phyloP scores from a whole-genome alignment of 2,329 filamentous ascomycete species.

The Penicillium sp. region DNA sequence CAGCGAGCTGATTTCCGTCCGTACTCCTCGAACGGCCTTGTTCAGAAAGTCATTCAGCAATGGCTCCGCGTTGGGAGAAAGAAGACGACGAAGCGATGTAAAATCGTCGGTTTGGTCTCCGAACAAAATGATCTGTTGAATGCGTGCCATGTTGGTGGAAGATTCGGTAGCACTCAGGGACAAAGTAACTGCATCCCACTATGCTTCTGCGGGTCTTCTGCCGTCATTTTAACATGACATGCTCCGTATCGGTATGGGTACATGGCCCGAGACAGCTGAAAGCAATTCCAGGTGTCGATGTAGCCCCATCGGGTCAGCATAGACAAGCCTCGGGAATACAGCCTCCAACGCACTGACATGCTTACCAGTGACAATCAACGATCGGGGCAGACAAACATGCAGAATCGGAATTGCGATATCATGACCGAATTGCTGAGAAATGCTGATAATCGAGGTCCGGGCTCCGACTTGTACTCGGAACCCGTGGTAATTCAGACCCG shows the following conservation, averaged over 20 bases:
- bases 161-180: not conserved
- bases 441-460: not conserved
- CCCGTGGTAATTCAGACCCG: not conserved
- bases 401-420: not conserved
- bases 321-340: not conserved
- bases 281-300: not conserved
- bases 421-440: not conserved
- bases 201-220: not conserved
- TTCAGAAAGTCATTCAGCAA: not conserved
- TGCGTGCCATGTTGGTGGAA: not conserved
- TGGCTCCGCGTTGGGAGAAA: not conserved
- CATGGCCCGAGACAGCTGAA: not conserved
- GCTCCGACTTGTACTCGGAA: not conserved
- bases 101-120: constrained; percentile 3
- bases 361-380: not conserved
- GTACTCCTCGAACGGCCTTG: not conserved
- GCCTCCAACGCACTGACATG: not conserved
- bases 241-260: not conserved
- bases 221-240: not conserved
- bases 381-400: not conserved
- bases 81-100: not conserved
- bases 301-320: not conserved
- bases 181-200: not conserved
- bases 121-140: not conserved
- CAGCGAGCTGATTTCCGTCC: constrained; percentile 6